Conservation (phyloP, 2,329 filamentous ascomycete species). For the Calcarisporium arbuscula region DNA sequence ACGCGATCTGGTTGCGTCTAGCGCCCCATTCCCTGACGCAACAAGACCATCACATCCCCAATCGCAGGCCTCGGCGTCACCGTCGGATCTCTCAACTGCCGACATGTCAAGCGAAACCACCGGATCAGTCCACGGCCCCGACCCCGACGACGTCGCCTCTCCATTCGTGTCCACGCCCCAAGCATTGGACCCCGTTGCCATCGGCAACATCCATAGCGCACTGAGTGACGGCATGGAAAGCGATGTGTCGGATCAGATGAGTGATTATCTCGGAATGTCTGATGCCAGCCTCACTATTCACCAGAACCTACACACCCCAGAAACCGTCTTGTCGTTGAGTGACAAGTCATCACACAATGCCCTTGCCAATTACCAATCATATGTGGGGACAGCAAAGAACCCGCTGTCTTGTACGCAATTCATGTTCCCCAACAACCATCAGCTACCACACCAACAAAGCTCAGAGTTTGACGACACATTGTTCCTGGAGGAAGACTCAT, state of each 20-base stretch:
- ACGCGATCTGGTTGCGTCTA: conserved; percentile 32
- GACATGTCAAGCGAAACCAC: conserved; percentile 19
- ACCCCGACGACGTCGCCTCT: conserved; percentile 17
- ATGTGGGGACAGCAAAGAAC: not conserved
- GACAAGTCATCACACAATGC: conserved; percentile 9
- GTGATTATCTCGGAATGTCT: conserved; percentile 12
- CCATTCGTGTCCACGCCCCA: conserved; percentile 5
- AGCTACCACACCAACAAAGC: no score
- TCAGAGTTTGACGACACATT: conserved; percentile 7
- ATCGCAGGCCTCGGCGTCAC: conserved; percentile 9
- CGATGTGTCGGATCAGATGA: conserved; percentile 7
- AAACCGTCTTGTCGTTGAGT: conserved; percentile 7
- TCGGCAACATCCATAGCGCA: not conserved
- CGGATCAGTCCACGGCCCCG: conserved; percentile 17
- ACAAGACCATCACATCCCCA: conserved; percentile 11
- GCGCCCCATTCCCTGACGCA: conserved; percentile 31
- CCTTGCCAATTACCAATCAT: conserved; percentile 7
- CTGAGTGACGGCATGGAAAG: conserved; percentile 5
- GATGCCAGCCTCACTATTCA: conserved; percentile 9
- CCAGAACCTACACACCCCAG: conserved; percentile 1
- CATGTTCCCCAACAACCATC: no score
- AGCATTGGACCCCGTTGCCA: conserved; percentile 1
- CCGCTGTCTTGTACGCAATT: no score
- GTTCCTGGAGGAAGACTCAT: conserved; percentile 10
- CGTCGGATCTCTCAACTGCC: conserved; percentile 11